Conservation (phyloP, 768 basidiomycete genomes). For the Coprinopsis marcescibilis region DNA sequence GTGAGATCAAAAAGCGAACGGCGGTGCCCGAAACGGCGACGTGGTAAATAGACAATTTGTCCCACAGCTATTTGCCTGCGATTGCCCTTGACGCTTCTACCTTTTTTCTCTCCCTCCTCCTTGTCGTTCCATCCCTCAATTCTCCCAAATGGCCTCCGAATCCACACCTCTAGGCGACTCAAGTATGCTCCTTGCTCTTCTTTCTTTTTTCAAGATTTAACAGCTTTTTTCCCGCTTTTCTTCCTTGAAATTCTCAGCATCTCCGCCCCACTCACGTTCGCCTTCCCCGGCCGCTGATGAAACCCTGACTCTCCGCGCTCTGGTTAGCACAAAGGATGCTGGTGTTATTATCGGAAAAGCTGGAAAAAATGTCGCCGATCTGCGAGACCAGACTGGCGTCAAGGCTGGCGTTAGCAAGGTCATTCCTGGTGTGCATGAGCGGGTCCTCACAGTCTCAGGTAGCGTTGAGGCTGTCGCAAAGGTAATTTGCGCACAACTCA, state of each 20-base stretch:
- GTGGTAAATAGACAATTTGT: constrained; percentile 15
- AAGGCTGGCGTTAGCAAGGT: constrained; percentile 99
- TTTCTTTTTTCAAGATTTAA: constrained; percentile 3
- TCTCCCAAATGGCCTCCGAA: constrained; percentile 59
- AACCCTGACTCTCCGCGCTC: constrained; percentile 83
- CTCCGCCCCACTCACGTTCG: constrained; percentile 66
- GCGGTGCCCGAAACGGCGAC: constrained; percentile 21
- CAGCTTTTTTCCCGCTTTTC: constrained; percentile 11
- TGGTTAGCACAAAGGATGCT: constrained; percentile 95
- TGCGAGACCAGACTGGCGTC: constrained; percentile 92
- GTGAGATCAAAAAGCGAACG: constrained; percentile 10
- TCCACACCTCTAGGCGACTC: constrained; percentile 48
- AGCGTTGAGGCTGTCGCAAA: constrained; percentile 90
- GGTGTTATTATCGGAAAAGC: constrained; percentile 96
- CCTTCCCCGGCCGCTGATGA: constrained; percentile 68
- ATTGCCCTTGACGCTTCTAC: constrained; percentile 23
- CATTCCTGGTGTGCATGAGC: constrained; percentile 95
- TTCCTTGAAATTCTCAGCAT: constrained; percentile 33
- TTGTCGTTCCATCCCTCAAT: constrained; percentile 26
- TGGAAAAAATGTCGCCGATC: constrained; percentile 96
- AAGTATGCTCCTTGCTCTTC: constrained; percentile 33
- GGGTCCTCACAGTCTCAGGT: constrained; percentile 92
- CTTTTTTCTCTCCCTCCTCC: constrained; percentile 17
- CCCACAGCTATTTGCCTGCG: constrained; percentile 19
- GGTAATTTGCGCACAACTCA: constrained; percentile 36